Evolutionary conservation across 2,329 filamentous ascomycete species (phyloP).

Genomic region (Clonostachys byssicola): DNA sequence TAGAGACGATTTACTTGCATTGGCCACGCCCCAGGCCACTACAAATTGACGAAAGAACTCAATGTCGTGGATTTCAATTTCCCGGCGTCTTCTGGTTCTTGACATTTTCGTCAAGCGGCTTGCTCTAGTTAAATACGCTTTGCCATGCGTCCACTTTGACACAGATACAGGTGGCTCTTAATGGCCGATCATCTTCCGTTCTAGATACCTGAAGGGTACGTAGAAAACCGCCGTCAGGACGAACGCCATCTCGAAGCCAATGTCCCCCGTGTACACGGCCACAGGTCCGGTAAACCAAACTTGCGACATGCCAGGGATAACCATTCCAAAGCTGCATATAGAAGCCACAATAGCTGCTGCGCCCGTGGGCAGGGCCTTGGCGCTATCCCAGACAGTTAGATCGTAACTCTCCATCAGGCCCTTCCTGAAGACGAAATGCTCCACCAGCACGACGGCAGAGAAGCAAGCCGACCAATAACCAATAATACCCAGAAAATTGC

Average conservation of each 20-base stretch:
- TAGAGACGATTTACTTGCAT: too few relatives aligned
- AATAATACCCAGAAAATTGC: constrained; percentile 53
- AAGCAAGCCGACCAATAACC: constrained; percentile 56
- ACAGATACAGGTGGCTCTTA: background rate
- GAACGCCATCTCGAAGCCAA: constrained; percentile 63
- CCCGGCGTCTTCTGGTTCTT: too few relatives aligned
- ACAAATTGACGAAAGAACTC: too few relatives aligned
- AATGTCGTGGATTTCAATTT: too few relatives aligned
- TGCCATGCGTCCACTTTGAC: too few relatives aligned
- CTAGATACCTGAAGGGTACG: constrained; percentile 38
- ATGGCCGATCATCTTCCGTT: constrained; percentile 25
- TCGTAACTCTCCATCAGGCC: constrained; percentile 33
- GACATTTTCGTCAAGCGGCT: too few relatives aligned
- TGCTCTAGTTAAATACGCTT: too few relatives aligned
- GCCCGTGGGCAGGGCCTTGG: constrained; percentile 36
- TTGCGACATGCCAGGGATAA: constrained; percentile 57
- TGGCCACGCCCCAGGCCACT: too few relatives aligned
- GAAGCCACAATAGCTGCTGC: constrained; percentile 40
- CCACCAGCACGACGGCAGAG: constrained; percentile 40
- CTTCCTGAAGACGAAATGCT: constrained; percentile 43
- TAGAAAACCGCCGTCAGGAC: constrained; percentile 42
- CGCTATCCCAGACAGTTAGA: constrained; percentile 40
- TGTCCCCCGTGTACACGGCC: constrained; percentile 55
- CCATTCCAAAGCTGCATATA: constrained; percentile 38
- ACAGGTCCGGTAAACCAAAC: constrained; percentile 60